These are phyloP conservation scores for Acacia melanoxylon DNA, from an alignment of 306 rosid species.

Conservation along the genomic window DNA sequence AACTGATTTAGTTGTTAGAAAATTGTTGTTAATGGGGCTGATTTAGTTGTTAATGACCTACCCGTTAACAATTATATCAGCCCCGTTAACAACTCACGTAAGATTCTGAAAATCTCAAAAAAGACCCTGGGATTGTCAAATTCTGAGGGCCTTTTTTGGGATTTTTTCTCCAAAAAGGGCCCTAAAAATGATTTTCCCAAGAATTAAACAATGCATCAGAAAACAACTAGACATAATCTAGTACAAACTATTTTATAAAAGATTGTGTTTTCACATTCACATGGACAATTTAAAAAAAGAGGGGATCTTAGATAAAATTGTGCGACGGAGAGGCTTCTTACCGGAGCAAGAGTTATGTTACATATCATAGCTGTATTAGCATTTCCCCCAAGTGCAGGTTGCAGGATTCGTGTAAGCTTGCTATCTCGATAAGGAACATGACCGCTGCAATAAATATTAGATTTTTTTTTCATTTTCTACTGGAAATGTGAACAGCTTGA, in stretches of 20 bases:
- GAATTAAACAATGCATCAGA: not conserved
- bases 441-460: constrained; percentile 59
- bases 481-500: constrained; percentile 22
- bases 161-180: too few species aligned
- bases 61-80: too few species aligned
- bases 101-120: too few species aligned
- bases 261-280: constrained; percentile 16
- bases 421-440: constrained; percentile 98
- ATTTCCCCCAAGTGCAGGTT: constrained; percentile 97
- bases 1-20: too few species aligned
- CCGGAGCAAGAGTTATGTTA: constrained; percentile 94
- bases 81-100: too few species aligned
- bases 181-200: too few species aligned
- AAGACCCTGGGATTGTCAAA: too few species aligned
- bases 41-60: too few species aligned
- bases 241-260: constrained; percentile 1
- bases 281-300: not conserved
- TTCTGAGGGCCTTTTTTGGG: too few species aligned
- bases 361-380: constrained; percentile 96
- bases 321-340: constrained; percentile 26
- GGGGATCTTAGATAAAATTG: constrained; percentile 2
- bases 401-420: constrained; percentile 95
- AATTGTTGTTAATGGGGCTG: too few species aligned
- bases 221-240: not conserved
- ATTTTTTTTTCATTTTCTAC: constrained; percentile 12